Evolutionary conservation across 345 rosid genomes (phyloP), one percentile per base, ranked within the genome.

Genomic region (Eucalyptus decipiens): DNA sequence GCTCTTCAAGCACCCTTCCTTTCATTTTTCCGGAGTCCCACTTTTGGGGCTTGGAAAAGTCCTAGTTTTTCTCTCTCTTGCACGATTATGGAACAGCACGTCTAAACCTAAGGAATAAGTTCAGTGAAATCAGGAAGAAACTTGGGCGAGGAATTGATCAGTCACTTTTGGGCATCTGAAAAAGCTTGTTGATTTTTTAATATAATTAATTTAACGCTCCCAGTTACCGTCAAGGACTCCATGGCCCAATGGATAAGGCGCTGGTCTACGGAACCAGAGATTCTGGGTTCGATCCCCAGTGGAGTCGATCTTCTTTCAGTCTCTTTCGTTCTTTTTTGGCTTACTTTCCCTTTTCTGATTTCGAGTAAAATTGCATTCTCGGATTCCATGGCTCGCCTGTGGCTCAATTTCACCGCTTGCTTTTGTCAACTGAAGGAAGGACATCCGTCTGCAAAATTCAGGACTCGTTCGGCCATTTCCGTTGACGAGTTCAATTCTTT

Each of bases 221-320:
- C 19, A 16, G 1, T 19, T 3, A 50, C 10, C 24, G 10, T 2
- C 58, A 6, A 19, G 1, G 95, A 94, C 95, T 95, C 93, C 94
- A 88, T 93, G 96, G 95, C 95, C 97, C 95, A 96, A 95, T 95
- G 99, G 98, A 97, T 94, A 95, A 95, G 98, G 97, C 95, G 94
- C 98, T 96, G 96, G 96, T 94, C 97, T 92, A 95, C 98, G 96
- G 89, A 96, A 95, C 95, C 95, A 93, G 96, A 95, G 96, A 93
- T 86, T 96, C 96, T 93, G 95, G 97, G 97, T 96, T 95, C 95
- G 96, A 96, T 95, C 94, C 94, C 96, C 96, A 95, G 95, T 90
- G 93, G 92, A 95, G 95, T 95, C 96, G 97, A 19, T 10, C 15
- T 11, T 72, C 15, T 11, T 37, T 6, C 26, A 15, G 58, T n/a